Conservation (phyloP, 805 yeast genomes). For the Metschnikowia lunata region DNA sequence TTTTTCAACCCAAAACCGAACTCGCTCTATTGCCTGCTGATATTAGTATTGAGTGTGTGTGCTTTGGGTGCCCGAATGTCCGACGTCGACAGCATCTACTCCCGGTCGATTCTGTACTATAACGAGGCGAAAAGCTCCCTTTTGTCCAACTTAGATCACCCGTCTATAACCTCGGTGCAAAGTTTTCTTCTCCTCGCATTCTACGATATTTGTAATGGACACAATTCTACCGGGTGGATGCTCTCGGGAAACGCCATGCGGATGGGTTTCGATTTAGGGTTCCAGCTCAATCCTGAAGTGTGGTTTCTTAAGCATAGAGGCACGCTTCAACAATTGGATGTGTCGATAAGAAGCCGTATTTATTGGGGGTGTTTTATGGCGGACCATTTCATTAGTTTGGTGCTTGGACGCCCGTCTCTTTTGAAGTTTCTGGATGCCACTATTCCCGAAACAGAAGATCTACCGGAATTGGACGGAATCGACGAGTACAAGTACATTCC, state of each 20-base stretch:
- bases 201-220: slow-evolving; percentile 58
- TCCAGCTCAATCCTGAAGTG: slow-evolving; percentile 57
- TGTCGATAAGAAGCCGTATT: slow-evolving; percentile 54
- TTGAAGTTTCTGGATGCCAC: slow-evolving; percentile 55
- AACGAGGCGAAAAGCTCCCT: slow-evolving; percentile 42
- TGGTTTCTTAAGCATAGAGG: slow-evolving; percentile 45
- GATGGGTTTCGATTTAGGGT: slow-evolving; percentile 63
- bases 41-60: slow-evolving; percentile 51
- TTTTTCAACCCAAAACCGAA: slow-evolving; percentile 53
- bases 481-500: slow-evolving; percentile 47
- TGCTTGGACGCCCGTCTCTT: slow-evolving; percentile 55
- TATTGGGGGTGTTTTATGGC: slow-evolving; percentile 67
- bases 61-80: slow-evolving; percentile 55
- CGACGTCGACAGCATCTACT: slow-evolving; percentile 37
- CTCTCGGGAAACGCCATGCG: slow-evolving; percentile 58
- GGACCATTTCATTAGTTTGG: slow-evolving; percentile 57
- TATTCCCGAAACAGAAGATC: slow-evolving; percentile 52
- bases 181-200: slow-evolving; percentile 55
- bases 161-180: slow-evolving; percentile 54
- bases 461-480: slow-evolving; percentile 62
- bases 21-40: slow-evolving; percentile 52
- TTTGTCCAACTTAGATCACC: slow-evolving; percentile 39
- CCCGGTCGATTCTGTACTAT: slow-evolving; percentile 42
- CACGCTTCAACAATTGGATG: slow-evolving; percentile 45
- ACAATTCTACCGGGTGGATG: slow-evolving; percentile 59